These are phyloP conservation scores for Cystobasidium tubakii DNA, from an alignment of 768 basidiomycete genomes.

Conservation along the genomic window DNA sequence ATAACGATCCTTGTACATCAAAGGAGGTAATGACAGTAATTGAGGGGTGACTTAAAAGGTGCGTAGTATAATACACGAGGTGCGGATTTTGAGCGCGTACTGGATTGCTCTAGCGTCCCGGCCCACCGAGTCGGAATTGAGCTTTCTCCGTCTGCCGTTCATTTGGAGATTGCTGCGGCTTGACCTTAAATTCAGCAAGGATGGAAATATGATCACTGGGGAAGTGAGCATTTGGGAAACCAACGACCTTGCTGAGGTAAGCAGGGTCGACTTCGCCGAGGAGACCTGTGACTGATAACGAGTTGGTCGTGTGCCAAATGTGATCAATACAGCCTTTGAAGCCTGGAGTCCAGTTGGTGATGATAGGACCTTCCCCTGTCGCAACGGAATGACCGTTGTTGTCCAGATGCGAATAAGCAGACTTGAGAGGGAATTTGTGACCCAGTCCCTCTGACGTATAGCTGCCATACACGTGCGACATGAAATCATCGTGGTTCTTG, in stretches of 20 bases:
- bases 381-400: constrained; percentile 31
- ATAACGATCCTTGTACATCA: background rate
- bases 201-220: constrained; percentile 43
- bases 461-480: constrained; percentile 80
- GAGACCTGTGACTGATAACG: constrained; percentile 70
- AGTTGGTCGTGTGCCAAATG: constrained; percentile 77
- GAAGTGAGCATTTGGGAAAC: constrained; percentile 74
- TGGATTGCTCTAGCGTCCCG: background rate
- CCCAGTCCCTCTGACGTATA: constrained; percentile 84
- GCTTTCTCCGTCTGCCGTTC: constrained; percentile 1
- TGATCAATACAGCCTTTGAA: constrained; percentile 87
- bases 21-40: background rate
- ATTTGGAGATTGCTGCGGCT: background rate
- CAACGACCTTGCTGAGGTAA: constrained; percentile 84
- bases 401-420: constrained; percentile 64
- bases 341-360: constrained; percentile 86
- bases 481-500: constrained; percentile 77
- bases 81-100: no score
- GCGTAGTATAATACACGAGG: no score
- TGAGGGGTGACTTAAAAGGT: background rate
- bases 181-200: constrained; percentile 42
- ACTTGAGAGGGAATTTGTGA: constrained; percentile 75
- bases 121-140: background rate
- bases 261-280: constrained; percentile 75
- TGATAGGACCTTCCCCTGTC: constrained; percentile 54